Evolutionary conservation across 441 rosid genomes (phyloP).

Genomic region (Gossypium gossypioides): DNA sequence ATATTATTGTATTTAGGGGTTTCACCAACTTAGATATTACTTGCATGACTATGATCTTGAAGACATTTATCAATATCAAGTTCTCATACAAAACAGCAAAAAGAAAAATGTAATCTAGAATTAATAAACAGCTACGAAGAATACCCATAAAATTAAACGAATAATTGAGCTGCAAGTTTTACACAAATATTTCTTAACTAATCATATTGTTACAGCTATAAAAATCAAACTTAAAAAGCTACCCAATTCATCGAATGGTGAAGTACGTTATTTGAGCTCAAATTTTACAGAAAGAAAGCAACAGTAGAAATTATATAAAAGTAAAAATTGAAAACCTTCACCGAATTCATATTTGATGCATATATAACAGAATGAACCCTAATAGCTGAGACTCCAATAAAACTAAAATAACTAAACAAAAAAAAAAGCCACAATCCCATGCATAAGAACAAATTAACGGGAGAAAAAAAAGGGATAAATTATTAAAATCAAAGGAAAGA

Average conservation of each 20-base stretch:
- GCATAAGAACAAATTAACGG: constrained; percentile 6
- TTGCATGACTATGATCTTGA: neutral
- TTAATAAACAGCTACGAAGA: neutral
- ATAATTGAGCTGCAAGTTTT: neutral
- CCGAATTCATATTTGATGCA: neutral
- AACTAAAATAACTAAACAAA: neutral
- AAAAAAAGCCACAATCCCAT: constrained; percentile 23
- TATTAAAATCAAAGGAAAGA: neutral
- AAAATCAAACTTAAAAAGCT: neutral
- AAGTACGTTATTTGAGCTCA: neutral
- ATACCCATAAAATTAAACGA: neutral
- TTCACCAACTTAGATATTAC: neutral
- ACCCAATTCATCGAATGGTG: neutral
- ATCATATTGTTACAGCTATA: neutral
- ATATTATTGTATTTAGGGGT: neutral
- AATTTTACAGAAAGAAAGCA: neutral
- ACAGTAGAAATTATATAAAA: neutral
- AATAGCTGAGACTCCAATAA: neutral
- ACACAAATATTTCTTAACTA: neutral
- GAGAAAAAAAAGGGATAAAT: neutral
- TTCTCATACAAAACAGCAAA: neutral
- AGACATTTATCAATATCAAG: neutral
- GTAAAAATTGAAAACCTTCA: neutral
- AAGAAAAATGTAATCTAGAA: neutral
- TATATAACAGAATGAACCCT: constrained; percentile 5